Evolutionary conservation across 176 grass and related monocot species (phyloP).

Genomic region (Carex kokanica): DNA sequence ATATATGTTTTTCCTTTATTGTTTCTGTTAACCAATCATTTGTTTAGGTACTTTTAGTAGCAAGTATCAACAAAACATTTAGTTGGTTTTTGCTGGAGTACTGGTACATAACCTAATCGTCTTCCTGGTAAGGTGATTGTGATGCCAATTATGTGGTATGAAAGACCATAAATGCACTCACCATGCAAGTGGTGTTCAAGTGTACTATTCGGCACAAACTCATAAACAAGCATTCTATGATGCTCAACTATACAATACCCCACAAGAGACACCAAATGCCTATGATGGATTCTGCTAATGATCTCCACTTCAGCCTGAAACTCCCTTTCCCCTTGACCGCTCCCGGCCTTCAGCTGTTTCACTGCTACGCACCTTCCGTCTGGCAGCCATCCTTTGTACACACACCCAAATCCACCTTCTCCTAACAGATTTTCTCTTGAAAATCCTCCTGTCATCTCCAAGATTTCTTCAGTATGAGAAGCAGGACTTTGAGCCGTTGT

Average conservation of each 20-base stretch:
- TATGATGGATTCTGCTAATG: slow-evolving; percentile 90
- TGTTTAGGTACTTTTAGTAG: neutral
- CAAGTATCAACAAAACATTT: neutral
- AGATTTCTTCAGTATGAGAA: slow-evolving; percentile 87
- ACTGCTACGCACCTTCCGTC: slow-evolving; percentile 70
- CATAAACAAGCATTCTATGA: slow-evolving; percentile 80
- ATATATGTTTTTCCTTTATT: neutral
- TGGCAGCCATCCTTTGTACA: slow-evolving; percentile 64
- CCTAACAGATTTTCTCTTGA: slow-evolving; percentile 64
- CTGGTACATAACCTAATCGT: neutral
- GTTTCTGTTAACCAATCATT: neutral
- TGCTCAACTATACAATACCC: slow-evolving; percentile 59
- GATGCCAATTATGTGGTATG: neutral
- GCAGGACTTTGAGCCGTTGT: slow-evolving; percentile 38
- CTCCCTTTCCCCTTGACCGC: slow-evolving; percentile 67
- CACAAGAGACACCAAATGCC: slow-evolving; percentile 88
- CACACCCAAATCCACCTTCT: slow-evolving; percentile 79
- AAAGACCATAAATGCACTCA: neutral
- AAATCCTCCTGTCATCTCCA: slow-evolving; percentile 58
- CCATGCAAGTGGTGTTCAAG: slow-evolving; percentile 78
- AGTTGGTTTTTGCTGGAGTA: neutral
- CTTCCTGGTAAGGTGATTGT: neutral
- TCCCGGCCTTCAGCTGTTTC: slow-evolving; percentile 72
- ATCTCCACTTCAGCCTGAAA: slow-evolving; percentile 90
- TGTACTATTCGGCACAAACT: slow-evolving; percentile 74